Conservation (phyloP, 2,329 filamentous ascomycete species). For the Fusarium sp. region DNA sequence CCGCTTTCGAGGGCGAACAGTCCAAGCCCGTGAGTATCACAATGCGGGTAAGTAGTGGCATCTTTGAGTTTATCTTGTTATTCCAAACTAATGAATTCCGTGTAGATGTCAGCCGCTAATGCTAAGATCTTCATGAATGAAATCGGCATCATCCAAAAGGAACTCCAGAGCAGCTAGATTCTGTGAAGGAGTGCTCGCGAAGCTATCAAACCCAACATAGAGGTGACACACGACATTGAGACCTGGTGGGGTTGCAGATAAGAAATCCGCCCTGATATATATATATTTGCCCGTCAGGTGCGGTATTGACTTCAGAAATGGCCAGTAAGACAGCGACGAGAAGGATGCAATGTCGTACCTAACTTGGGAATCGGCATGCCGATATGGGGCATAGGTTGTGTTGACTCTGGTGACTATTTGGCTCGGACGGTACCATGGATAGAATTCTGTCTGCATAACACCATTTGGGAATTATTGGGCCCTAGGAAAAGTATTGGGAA, state of each 20-base stretch:
- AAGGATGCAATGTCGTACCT: constrained; percentile 36
- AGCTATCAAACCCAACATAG: constrained; percentile 24
- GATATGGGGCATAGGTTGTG: constrained; percentile 22
- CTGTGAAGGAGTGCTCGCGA: constrained; percentile 13
- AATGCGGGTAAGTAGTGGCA: constrained; percentile 65
- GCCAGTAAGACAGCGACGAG: constrained; percentile 18
- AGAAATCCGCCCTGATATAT: constrained; percentile 22
- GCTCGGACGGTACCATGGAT: constrained; percentile 35
- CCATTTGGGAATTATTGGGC: constrained; percentile 23
- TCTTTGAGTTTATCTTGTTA: neutral
- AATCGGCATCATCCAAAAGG: constrained; percentile 63
- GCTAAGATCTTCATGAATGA: constrained; percentile 65
- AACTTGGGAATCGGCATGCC: constrained; percentile 37
- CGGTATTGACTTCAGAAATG: constrained; percentile 18
- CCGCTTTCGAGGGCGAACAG: constrained; percentile 69
- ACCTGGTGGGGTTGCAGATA: constrained; percentile 21
- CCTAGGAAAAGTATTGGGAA: constrained; percentile 18
- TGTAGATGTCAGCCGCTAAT: constrained; percentile 65
- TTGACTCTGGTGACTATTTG: constrained; percentile 15
- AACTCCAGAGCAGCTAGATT: constrained; percentile 58
- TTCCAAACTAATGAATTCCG: constrained; percentile 14
- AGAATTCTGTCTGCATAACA: constrained; percentile 42
- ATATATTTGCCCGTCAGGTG: constrained; percentile 19
- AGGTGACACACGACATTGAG: constrained; percentile 19
- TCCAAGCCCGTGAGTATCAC: constrained; percentile 69